Evolutionary conservation across 1,284 basidiomycete genomes (phyloP), one percentile per base, ranked within the genome.

Genomic region (Fomitopsis schrenkii): DNA sequence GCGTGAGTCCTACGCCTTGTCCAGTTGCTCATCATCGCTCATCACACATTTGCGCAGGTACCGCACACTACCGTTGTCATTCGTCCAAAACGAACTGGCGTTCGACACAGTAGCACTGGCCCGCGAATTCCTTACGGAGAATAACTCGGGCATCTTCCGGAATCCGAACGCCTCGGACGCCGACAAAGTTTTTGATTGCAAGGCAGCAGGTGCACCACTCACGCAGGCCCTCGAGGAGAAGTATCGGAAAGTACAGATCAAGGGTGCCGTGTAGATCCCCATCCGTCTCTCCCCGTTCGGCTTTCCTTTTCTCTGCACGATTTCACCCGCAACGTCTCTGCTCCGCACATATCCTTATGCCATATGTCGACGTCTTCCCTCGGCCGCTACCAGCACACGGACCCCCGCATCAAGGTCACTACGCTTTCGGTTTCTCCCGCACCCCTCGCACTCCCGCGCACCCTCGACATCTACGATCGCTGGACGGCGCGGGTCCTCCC

Each of bases 21-120:
- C 55, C 57, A 48, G 74, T 9, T 38, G n/a, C 19, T 8, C 9
- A 8, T 36, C 46, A 9, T 40, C 38, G 59, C 41, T 26, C 26
- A 58, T 30, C 17, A 1, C n/a, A 28, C 33, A n/a, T 15, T 17
- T 33, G 35, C 28, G 15, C 75, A 97, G 95, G 67, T 97, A 97
- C 73, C 80, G 82, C 72, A 85, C 85, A 57, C 76, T 98, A 26
- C 81, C 91, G n/a, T 79, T 99, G 55, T 67, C 80, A 3, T 94
- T 94, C 76, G 78, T 99, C 62, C 83, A 85, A 63, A 80, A 84
- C 64, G 92, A 95, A 72, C 87, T 99, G 61, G 93, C 87, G 28
- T 98, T 97, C 76, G 91, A 94, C 22, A 78, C 81, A 14, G 70
- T 86, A 45, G 75, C 83, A 55, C 85, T 87, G 55, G 81, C 90